Evolutionary conservation across 139 green algal genomes (phyloP).

Genomic region (Haematococcus sp.): DNA sequence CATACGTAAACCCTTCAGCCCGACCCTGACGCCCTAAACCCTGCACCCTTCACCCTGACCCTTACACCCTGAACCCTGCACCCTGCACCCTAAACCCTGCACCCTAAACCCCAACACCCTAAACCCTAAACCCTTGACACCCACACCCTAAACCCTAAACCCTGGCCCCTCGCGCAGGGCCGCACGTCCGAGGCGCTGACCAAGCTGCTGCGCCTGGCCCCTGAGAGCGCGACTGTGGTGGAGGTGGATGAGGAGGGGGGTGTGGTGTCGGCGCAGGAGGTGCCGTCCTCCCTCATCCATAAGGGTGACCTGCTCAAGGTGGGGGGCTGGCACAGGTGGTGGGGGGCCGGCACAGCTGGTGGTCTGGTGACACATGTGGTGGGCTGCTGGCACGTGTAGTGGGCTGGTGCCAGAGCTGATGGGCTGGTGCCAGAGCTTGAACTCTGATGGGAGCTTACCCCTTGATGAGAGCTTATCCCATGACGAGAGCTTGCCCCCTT

Average conservation of each 20-base stretch:
- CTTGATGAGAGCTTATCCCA: too few species aligned
- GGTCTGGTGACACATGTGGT: not conserved
- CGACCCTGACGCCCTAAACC: too few species aligned
- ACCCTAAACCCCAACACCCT: too few species aligned
- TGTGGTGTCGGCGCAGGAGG: slow-evolving; percentile 58
- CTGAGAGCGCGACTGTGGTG: slow-evolving; percentile 71
- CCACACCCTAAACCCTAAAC: too few species aligned
- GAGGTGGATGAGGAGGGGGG: slow-evolving; percentile 53
- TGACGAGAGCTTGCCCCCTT: too few species aligned
- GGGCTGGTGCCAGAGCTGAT: not conserved
- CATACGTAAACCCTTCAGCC: too few species aligned
- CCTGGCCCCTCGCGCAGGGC: too few species aligned
- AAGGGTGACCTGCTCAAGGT: slow-evolving; percentile 87
- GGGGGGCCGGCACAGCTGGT: not conserved
- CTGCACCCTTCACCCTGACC: too few species aligned
- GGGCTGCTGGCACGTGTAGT: not conserved
- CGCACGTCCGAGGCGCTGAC: slow-evolving; percentile 74
- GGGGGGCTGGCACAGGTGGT: not conserved
- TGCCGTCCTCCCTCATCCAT: slow-evolving; percentile 82
- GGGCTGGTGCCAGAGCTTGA: not conserved
- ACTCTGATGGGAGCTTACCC: not conserved
- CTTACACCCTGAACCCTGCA: too few species aligned
- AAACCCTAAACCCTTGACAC: too few species aligned
- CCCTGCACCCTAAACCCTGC: too few species aligned
- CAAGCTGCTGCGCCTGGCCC: slow-evolving; percentile 75